Evolutionary conservation across 495 filamentous ascomycete species (phyloP).

Genomic region (Xylaria sp.): DNA sequence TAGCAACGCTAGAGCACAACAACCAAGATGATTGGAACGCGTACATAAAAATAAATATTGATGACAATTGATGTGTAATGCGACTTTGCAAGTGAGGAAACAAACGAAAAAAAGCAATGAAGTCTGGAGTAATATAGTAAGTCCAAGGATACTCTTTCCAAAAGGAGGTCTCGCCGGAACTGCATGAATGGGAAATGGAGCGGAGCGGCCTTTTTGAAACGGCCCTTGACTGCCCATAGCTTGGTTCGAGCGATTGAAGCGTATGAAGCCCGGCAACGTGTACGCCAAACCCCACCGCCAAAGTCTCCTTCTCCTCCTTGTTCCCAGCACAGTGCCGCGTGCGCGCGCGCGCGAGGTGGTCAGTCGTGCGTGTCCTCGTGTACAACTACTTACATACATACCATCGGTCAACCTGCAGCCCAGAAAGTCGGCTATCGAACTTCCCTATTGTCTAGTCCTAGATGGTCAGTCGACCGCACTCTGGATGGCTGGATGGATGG

Average conservation of each 20-base stretch:
- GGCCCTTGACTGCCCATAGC: not conserved
- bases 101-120: not conserved
- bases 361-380: conserved; percentile 1
- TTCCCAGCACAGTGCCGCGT: not conserved
- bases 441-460: not conserved
- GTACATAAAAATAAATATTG: not conserved
- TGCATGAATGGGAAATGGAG: not conserved
- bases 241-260: not conserved
- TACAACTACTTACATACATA: too few species aligned
- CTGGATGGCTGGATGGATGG: too few species aligned
- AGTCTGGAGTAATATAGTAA: not conserved
- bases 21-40: not conserved
- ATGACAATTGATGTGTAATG: not conserved
- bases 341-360: not conserved
- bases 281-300: not conserved
- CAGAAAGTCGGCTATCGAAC: not conserved
- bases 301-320: not conserved
- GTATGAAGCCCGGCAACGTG: conserved; percentile 11
- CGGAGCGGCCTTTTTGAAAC: not conserved
- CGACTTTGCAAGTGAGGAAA: not conserved
- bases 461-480: not conserved
- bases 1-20: not conserved
- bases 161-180: not conserved
- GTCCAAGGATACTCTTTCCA: not conserved
- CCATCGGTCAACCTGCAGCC: not conserved